Evolutionary conservation across 441 rosid genomes (phyloP).

Genomic region (Jatropha podagrica): DNA sequence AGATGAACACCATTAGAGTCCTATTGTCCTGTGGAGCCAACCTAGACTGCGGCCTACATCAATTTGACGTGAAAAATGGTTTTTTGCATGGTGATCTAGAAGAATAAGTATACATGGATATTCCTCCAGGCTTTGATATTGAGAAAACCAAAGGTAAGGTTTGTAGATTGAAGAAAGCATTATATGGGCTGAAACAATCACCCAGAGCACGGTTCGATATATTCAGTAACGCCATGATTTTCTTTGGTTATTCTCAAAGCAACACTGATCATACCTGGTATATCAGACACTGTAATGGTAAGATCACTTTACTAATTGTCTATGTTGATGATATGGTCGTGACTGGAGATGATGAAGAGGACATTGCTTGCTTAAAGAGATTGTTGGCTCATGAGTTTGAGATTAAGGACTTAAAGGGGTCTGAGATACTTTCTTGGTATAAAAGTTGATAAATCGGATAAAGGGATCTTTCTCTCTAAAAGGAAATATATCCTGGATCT

Average conservation of each 20-base stretch:
- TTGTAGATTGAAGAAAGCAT: no score
- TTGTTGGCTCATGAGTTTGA: not conserved
- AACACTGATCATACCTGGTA: not conserved
- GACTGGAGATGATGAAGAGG: not conserved
- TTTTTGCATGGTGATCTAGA: no score
- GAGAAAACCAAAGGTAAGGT: no score
- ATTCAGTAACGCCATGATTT: no score
- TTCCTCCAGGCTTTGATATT: no score
- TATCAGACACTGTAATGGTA: not conserved
- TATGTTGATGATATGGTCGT: conserved; percentile 1
- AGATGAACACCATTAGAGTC: no score
- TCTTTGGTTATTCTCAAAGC: not conserved
- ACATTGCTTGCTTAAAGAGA: not conserved
- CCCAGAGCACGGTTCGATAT: no score
- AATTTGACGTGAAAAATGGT: no score
- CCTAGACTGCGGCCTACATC: no score
- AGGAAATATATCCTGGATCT: not conserved
- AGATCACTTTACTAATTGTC: not conserved
- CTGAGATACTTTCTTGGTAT: not conserved
- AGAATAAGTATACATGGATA: no score
- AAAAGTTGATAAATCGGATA: not conserved
- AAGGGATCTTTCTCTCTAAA: not conserved
- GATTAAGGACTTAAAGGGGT: not conserved
- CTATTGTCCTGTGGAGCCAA: no score
- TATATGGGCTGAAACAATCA: no score